These are phyloP conservation scores for Tinospora cordifolia DNA, from an alignment of 164 flowering plant species.

Conservation along the genomic window DNA sequence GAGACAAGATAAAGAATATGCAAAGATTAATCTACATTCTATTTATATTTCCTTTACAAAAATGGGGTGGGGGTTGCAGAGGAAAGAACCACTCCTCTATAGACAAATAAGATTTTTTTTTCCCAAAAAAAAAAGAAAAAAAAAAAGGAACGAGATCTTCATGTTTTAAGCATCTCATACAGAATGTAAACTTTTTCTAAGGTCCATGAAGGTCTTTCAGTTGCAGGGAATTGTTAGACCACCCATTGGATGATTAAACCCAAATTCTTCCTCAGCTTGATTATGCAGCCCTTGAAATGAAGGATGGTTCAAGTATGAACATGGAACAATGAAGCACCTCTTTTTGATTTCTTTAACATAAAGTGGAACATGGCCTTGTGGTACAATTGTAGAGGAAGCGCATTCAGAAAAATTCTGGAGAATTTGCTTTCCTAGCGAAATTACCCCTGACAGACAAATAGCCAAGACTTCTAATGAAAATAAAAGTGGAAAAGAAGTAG, in stretches of 20 bases:
- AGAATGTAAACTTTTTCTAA: neutral
- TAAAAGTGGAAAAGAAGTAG: neutral
- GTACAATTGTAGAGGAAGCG: neutral
- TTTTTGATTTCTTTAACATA: neutral
- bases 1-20: neutral
- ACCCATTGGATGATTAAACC: conserved; percentile 1
- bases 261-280: neutral
- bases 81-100: neutral
- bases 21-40: conserved; percentile 4
- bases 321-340: neutral
- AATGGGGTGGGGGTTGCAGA: conserved; percentile 4
- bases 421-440: neutral
- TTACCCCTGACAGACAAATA: neutral
- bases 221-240: neutral
- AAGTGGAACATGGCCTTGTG: neutral
- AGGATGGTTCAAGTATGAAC: conserved; percentile 4
- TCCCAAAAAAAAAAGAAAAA: too few relatives aligned
- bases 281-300: conserved; percentile 1
- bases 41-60: neutral
- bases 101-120: neutral
- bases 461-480: neutral
- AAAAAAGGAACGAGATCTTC: neutral
- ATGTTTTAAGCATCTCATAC: neutral
- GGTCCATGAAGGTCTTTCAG: neutral
- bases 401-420: neutral